Base-by-base conservation (phyloP, 2,329 filamentous ascomycete genomes). In the Alternaria ventricosa region DNA sequence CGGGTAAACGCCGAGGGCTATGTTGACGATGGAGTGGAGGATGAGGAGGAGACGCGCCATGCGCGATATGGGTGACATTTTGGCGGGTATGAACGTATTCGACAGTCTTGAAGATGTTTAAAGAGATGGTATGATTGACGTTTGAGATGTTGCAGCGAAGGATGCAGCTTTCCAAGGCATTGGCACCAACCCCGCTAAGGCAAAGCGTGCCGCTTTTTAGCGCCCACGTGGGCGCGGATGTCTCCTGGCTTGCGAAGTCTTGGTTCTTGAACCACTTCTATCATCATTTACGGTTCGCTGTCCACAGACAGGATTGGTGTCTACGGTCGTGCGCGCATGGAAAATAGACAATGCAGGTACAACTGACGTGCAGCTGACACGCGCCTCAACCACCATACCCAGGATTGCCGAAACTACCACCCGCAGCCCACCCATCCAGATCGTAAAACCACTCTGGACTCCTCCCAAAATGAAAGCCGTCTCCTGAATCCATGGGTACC, bases 21-120 rank as follows among this genome's bases (percentile, higher is more conserved):
- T 63, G 43, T 67, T 69, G 41, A 65, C 41, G 30, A 69, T 50
- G 27, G 59, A 54, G 47, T 69, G 66, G 12, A 60, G 8, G 55
- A 63, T 53, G 9, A 67, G 53, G 44, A 67, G 53, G 49, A 61
- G 43, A 41, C 58, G 60, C 8, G 64, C 62, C 30, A 56, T 54
- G 45, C 55, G 60, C 18, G 62, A 63, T n/a, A 60, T 33, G 27
- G 57, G 57, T 20, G 57, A 60, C 57, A 60, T 60, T 27, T 36
- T 60, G 30, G 6, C 10, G 28, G 18, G n/a, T 10, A 47, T 3
- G 5, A 4, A 27, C 5, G 20, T 12, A 49, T 3, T n/a, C 9
- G 12, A 13, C 9, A 9, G 9, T 49, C 0, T 49, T 3, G 11
- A 49, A 28, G 5, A 27, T 47, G 23, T 0, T 47, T 1, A n/a